phyloP scores from a whole-genome alignment of 148 eudicot genomes.

The Cornus controversa region DNA sequence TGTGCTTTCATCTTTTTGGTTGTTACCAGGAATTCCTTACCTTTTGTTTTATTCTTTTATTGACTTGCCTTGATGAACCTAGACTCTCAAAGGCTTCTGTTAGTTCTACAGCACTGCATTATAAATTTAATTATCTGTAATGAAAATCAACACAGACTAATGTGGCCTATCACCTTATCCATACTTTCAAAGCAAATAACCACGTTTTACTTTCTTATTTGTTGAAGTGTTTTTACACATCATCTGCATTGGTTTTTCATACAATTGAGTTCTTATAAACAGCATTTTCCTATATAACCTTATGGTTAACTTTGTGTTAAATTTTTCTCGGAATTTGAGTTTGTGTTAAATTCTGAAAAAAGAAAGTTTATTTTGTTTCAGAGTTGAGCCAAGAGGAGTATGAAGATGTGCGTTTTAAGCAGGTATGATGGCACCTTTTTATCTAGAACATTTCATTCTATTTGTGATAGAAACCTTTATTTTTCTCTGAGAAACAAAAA shows the following conservation, averaged over 20 bases:
- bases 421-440: slow-evolving; percentile 36
- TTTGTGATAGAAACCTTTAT: too few species aligned
- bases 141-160: not conserved
- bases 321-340: not conserved
- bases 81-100: too few species aligned
- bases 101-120: too few species aligned
- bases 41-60: too few species aligned
- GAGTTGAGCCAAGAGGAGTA: slow-evolving; percentile 76
- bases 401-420: slow-evolving; percentile 83
- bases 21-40: too few species aligned
- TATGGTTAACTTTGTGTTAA: not conserved
- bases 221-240: not conserved
- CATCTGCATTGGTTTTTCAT: not conserved
- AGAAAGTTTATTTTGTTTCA: slow-evolving; percentile 30
- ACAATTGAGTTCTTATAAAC: not conserved
- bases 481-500: too few species aligned
- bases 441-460: not conserved
- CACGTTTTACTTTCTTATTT: not conserved
- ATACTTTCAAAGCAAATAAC: not conserved
- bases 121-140: too few species aligned
- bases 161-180: not conserved
- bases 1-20: too few species aligned
- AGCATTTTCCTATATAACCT: not conserved
- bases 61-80: too few species aligned
- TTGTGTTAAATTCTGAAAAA: not conserved